These are phyloP conservation scores for Alternaria brassicicola DNA, from an alignment of 2,329 filamentous ascomycete species.

Conservation along the genomic window DNA sequence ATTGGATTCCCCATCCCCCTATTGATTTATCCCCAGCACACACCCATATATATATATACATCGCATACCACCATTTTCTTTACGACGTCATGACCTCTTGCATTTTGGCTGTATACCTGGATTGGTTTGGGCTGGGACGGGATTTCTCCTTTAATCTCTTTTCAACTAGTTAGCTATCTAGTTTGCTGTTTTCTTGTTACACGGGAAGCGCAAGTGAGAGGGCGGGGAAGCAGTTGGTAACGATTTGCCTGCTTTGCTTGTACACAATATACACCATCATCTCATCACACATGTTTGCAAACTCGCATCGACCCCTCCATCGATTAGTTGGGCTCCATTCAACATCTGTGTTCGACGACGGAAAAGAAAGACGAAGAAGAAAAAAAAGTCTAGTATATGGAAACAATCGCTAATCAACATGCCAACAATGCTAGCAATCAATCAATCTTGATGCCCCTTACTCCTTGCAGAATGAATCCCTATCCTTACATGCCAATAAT, in stretches of 20 bases:
- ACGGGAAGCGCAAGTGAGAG: neutral
- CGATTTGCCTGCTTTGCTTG: neutral
- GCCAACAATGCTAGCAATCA: neutral
- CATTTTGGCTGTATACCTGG: slow-evolving; percentile 8
- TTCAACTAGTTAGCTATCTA: neutral
- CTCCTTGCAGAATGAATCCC: neutral
- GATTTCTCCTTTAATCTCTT: neutral
- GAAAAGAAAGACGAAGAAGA: too few relatives aligned
- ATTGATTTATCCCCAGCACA: neutral
- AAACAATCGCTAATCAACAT: neutral
- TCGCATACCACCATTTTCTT: neutral
- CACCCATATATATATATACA: neutral
- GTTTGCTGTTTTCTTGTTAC: neutral
- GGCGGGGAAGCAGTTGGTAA: neutral
- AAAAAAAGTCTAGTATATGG: neutral
- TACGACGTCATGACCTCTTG: slow-evolving; percentile 5
- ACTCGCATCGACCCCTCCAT: neutral
- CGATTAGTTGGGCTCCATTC: neutral
- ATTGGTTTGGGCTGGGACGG: neutral
- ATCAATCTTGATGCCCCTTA: neutral
- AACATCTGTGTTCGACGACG: neutral
- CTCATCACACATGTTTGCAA: neutral
- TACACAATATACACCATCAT: neutral
- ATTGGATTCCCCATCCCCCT: neutral
- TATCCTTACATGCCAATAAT: slow-evolving; percentile 1